A percentile compares a stretch with the other conserved stretches of the same genome.
Evolutionary conservation across 352 stramenopile genomes (phyloP).

Genomic region (Phytopythium aichiense): DNA sequence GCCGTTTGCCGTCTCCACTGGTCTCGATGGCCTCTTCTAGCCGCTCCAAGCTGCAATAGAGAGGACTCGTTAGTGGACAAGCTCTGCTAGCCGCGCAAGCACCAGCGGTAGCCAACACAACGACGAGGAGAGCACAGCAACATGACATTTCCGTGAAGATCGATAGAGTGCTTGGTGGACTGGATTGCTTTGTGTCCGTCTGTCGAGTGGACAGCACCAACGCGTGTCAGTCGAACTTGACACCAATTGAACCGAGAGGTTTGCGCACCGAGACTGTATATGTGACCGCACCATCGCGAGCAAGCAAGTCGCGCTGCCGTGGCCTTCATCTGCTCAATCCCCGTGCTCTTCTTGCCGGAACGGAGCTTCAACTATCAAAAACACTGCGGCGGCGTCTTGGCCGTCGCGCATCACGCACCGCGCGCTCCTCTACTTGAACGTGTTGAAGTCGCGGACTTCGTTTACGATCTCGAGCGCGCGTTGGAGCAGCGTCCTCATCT

Average conservation of each 20-base stretch:
- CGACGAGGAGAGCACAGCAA: not conserved
- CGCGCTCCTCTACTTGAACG: slow-evolving; percentile 81
- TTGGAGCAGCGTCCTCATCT: slow-evolving; percentile 96
- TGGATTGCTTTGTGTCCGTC: not conserved
- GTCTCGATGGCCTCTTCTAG: slow-evolving; percentile 1
- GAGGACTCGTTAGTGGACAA: not conserved
- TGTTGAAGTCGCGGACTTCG: slow-evolving; percentile 98
- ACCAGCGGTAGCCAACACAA: not conserved
- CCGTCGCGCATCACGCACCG: not conserved
- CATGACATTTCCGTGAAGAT: slow-evolving; percentile 1
- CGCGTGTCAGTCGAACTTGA: not conserved
- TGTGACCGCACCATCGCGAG: not conserved
- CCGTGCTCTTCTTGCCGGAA: slow-evolving; percentile 3
- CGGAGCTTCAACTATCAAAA: slow-evolving; percentile 6
- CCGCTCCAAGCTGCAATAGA: not conserved
- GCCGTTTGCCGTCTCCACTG: not conserved
- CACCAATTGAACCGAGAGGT: not conserved
- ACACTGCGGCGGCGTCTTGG: not conserved
- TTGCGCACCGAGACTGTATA: not conserved
- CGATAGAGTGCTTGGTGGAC: not conserved
- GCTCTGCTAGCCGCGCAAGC: not conserved
- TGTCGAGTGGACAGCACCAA: not conserved
- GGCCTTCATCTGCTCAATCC: not conserved
- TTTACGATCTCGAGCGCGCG: slow-evolving; percentile 98
- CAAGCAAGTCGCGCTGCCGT: not conserved